These are phyloP conservation scores for Plasmodium gonderi DNA, from an alignment of 169 alveolate species.

Conservation along the genomic window DNA sequence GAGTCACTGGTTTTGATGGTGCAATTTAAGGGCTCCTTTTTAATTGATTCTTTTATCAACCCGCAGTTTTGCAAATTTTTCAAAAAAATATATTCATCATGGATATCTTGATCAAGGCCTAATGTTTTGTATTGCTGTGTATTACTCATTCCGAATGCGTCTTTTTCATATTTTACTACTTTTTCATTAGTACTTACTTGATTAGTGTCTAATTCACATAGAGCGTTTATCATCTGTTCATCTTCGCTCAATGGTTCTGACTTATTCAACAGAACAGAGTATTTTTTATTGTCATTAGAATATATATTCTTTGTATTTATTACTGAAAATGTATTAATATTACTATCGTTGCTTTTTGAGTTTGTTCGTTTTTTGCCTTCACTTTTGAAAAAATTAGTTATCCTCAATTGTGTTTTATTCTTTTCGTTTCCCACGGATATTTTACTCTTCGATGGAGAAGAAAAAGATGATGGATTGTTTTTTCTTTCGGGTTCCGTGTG, in stretches of 20 bases:
- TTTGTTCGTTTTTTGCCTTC: not conserved
- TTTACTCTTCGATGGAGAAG: conserved; percentile 1
- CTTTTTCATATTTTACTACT: not conserved
- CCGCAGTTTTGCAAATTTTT: conserved; percentile 1
- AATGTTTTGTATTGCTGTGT: not conserved
- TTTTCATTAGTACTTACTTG: not conserved
- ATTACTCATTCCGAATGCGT: not conserved
- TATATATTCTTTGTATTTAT: not conserved
- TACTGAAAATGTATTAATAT: not conserved
- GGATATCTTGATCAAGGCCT: not conserved
- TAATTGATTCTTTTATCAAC: not conserved
- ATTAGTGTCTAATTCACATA: not conserved
- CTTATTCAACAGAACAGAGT: not conserved
- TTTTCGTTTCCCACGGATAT: not conserved
- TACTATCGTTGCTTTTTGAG: not conserved
- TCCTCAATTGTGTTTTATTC: conserved; percentile 17
- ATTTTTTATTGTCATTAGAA: not conserved
- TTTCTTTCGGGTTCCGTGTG: not conserved
- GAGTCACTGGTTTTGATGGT: not conserved
- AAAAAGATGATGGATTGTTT: not conserved
- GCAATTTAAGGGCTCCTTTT: not conserved
- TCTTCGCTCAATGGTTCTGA: not conserved
- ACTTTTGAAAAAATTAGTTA: conserved; percentile 48
- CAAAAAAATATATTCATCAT: conserved; percentile 4
- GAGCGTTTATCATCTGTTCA: not conserved